Evolutionary conservation across 2,329 filamentous ascomycete species (phyloP).

Genomic region (Didymella exigua): DNA sequence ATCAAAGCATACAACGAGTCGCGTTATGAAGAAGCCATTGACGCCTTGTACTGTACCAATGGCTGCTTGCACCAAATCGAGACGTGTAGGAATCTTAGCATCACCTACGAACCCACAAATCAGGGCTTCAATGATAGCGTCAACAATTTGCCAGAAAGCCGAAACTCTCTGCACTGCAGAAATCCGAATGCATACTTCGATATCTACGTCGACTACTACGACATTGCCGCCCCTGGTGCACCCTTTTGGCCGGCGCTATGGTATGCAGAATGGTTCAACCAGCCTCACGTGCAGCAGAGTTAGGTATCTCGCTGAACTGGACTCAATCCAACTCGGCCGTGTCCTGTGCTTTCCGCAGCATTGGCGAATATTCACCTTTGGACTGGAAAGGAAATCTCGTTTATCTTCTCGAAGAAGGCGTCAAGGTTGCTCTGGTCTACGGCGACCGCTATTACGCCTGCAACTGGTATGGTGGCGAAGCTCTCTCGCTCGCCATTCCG

Average conservation of each 20-base stretch:
- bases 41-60: slow-evolving; percentile 52
- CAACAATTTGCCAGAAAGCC: slow-evolving; percentile 53
- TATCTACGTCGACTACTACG: slow-evolving; percentile 60
- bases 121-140: slow-evolving; percentile 46
- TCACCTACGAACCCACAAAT: slow-evolving; percentile 57
- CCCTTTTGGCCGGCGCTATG: slow-evolving; percentile 52
- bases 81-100: slow-evolving; percentile 56
- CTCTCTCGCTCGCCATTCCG: slow-evolving; percentile 65
- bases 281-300: slow-evolving; percentile 58
- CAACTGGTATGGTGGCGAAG: slow-evolving; percentile 76
- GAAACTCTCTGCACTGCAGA: slow-evolving; percentile 53
- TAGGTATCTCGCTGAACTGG: slow-evolving; percentile 67
- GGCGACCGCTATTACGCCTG: slow-evolving; percentile 53
- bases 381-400: slow-evolving; percentile 57
- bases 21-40: slow-evolving; percentile 53
- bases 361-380: slow-evolving; percentile 56
- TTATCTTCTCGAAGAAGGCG: slow-evolving; percentile 59
- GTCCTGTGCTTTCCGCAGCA: slow-evolving; percentile 53
- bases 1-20: slow-evolving; percentile 58
- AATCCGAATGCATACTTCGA: slow-evolving; percentile 55
- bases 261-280: slow-evolving; percentile 62
- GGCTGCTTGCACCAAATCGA: slow-evolving; percentile 62
- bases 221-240: slow-evolving; percentile 58
- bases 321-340: slow-evolving; percentile 53
- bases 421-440: slow-evolving; percentile 42